A percentile compares a stretch with the other conserved stretches of the same genome.
Conservation (phyloP, 140 eudicot species). For the Anethum foeniculum region DNA sequence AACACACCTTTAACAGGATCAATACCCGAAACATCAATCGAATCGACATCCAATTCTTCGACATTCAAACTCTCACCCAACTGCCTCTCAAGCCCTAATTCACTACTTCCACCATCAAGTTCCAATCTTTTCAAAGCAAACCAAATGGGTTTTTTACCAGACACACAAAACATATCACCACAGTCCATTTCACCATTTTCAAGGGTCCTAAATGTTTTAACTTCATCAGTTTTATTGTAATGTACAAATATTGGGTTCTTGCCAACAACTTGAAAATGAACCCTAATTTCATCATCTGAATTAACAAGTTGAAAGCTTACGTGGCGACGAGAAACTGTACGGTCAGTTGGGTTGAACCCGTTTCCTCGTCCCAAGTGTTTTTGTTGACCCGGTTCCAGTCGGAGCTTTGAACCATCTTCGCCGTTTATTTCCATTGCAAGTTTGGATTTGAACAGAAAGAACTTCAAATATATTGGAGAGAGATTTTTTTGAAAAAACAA, state of each 20-base stretch:
- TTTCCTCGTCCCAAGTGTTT: constrained; percentile 45
- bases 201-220: constrained; percentile 36
- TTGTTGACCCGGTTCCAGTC: constrained; percentile 17
- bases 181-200: constrained; percentile 44
- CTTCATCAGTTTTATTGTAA: constrained; percentile 15
- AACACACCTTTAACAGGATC: constrained; percentile 73
- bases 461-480: too few species aligned
- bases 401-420: constrained; percentile 32
- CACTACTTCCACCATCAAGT: constrained; percentile 18
- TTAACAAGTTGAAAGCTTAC: constrained; percentile 29
- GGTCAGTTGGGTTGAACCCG: constrained; percentile 34
- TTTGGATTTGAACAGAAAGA: background rate
- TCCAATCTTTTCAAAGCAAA: constrained; percentile 30
- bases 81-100: constrained; percentile 22
- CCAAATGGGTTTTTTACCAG: constrained; percentile 63
- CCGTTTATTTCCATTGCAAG: constrained; percentile 54
- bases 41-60: constrained; percentile 34
- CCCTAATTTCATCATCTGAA: constrained; percentile 18
- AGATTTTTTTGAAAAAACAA: too few species aligned
- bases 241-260: constrained; percentile 71
- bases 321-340: constrained; percentile 72
- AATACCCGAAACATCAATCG: constrained; percentile 31
- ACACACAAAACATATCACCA: constrained; percentile 69
- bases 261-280: constrained; percentile 50
- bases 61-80: constrained; percentile 33